Conservation (phyloP, 2,329 filamentous ascomycete species). For the Penicillium sp. region DNA sequence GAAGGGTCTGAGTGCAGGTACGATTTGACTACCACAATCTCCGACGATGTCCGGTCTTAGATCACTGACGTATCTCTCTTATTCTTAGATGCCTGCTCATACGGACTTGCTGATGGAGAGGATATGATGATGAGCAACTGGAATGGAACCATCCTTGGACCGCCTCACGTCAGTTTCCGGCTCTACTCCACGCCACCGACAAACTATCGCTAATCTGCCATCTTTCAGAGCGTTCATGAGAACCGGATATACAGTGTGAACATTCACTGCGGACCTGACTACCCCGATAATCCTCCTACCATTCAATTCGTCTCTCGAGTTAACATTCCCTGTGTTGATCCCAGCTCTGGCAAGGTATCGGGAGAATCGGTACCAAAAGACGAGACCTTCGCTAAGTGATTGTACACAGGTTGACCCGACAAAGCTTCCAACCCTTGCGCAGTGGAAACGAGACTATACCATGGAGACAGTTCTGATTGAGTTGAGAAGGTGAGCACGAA, state of each 20-base stretch:
- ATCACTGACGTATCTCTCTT: constrained; percentile 20
- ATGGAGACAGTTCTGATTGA: constrained; percentile 92
- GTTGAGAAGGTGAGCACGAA: constrained; percentile 56
- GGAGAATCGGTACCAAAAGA: neutral
- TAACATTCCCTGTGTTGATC: constrained; percentile 90
- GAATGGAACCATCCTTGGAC: constrained; percentile 95
- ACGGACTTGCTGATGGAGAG: constrained; percentile 85
- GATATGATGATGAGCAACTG: constrained; percentile 96
- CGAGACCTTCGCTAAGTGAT: constrained; percentile 8
- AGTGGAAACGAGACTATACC: constrained; percentile 87
- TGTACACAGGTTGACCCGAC: constrained; percentile 61
- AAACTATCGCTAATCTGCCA: constrained; percentile 11
- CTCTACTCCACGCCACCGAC: neutral
- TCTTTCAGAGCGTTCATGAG: constrained; percentile 74
- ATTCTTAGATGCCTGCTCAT: constrained; percentile 78
- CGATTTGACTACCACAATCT: constrained; percentile 10
- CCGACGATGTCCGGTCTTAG: constrained; percentile 6
- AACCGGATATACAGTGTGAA: constrained; percentile 98
- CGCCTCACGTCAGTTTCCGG: constrained; percentile 67
- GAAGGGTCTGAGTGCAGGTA: constrained; percentile 83
- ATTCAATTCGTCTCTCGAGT: constrained; percentile 90
- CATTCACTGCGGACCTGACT: constrained; percentile 84
- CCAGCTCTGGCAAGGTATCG: constrained; percentile 61
- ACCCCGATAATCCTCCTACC: constrained; percentile 79
- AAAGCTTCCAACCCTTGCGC: constrained; percentile 72